Percentiles rank a stretch among this genome's conserved stretches.
Evolutionary conservation across 306 rosid genomes (phyloP).

Genomic region (Vigna hirtella): DNA sequence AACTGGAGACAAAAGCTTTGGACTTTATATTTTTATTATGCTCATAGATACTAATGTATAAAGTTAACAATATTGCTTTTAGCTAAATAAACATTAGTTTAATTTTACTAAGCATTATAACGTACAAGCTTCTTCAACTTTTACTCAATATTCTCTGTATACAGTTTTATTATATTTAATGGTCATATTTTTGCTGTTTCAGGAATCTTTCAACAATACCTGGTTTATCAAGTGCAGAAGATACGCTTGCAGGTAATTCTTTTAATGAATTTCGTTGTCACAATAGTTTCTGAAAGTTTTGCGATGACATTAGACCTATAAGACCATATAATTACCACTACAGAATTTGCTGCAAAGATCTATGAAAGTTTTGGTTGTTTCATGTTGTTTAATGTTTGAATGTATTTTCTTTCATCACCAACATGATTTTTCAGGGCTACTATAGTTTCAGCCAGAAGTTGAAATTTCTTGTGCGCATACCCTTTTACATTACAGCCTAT

Average conservation of each 20-base stretch:
- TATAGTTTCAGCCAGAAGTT: conserved; percentile 99
- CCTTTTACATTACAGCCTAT: conserved; percentile 89
- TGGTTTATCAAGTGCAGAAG: conserved; percentile 96
- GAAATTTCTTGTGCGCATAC: conserved; percentile 92
- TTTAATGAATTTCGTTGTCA: conserved; percentile 1
- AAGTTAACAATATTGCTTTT: conserved; percentile 3
- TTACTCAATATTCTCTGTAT: conserved; percentile 2
- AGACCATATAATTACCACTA: conserved; percentile 11
- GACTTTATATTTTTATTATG: neutral
- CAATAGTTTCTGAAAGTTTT: conserved; percentile 26
- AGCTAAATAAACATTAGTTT: neutral
- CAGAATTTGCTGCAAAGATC: conserved; percentile 3
- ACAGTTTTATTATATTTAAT: conserved; percentile 30
- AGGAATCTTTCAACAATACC: conserved; percentile 95
- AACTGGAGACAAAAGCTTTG: neutral
- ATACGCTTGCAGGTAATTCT: conserved; percentile 86
- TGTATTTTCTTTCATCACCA: conserved; percentile 14
- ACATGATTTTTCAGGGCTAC: conserved; percentile 70
- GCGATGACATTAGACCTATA: conserved; percentile 15
- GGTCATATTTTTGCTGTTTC: conserved; percentile 46
- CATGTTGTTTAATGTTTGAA: conserved; percentile 23
- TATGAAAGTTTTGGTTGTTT: conserved; percentile 29
- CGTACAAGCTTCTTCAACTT: conserved; percentile 21
- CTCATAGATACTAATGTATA: conserved; percentile 4
- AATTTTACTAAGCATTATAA: conserved; percentile 23